Evolutionary conservation across 2,329 filamentous ascomycete species (phyloP).

Genomic region (Fusarium sp.): DNA sequence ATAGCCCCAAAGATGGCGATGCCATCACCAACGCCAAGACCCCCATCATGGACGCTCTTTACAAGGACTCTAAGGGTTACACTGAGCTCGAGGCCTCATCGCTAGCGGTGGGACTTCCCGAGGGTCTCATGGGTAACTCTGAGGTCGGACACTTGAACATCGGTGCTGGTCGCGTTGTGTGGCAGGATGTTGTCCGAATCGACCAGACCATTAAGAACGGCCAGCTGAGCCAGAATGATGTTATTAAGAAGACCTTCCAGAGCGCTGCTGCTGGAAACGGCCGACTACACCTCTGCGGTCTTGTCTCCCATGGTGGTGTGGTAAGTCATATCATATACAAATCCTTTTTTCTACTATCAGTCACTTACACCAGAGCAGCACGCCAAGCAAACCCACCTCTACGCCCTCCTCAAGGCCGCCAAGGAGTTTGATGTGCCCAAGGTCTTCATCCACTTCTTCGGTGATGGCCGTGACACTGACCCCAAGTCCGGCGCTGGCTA

Average conservation of each 20-base stretch:
- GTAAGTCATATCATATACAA: conserved; percentile 56
- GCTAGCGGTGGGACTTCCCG: conserved; percentile 92
- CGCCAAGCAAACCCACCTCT: conserved; percentile 93
- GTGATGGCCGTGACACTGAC: conserved; percentile 96
- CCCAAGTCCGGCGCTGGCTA: conserved; percentile 92
- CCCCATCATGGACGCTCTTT: conserved; percentile 94
- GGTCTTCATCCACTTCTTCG: conserved; percentile 99
- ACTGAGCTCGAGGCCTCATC: conserved; percentile 96
- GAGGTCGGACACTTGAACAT: conserved; percentile 99
- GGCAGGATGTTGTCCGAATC: conserved; percentile 98
- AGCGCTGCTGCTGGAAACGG: conserved; percentile 89
- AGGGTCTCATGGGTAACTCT: conserved; percentile 98
- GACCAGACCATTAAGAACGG: conserved; percentile 91
- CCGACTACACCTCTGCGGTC: conserved; percentile 88
- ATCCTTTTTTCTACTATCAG: not conserved
- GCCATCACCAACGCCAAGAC: conserved; percentile 95
- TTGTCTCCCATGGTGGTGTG: conserved; percentile 95
- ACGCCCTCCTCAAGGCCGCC: conserved; percentile 87
- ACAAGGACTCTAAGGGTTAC: conserved; percentile 83
- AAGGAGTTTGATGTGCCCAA: conserved; percentile 89
- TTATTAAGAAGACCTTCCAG: conserved; percentile 81
- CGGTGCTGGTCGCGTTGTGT: conserved; percentile 95
- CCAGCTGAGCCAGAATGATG: conserved; percentile 79
- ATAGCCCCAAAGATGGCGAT: conserved; percentile 89
- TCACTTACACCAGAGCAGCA: conserved; percentile 65